Evolutionary conservation across 139 green algal species (phyloP), one percentile per base, ranked within the genome.

Genomic region (Chlorella sp.): DNA sequence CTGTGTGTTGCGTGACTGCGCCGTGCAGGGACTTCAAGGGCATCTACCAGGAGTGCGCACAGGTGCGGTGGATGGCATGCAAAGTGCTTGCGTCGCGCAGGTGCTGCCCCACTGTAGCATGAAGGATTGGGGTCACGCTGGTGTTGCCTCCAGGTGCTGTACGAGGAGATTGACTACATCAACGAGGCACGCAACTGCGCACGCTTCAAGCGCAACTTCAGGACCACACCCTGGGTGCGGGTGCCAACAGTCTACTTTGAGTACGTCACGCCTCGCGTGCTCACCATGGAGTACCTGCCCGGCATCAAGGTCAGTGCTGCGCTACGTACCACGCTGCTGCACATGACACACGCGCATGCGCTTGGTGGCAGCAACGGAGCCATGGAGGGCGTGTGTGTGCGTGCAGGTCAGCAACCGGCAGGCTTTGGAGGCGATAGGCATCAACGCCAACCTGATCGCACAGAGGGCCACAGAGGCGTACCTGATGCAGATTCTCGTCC

Each of bases 151-250:
- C n/a, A n/a, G n/a, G 79, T 86, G 72, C 75, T 91, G 61, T 88
- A 88, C 33, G 78, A 95, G 75, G 95, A 99, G 75, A 97, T 98
- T 67, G 95, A 99, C 83, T 99, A 99, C 84, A 82, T 83, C 3
- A 82, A 90, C 64, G 95, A 99, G 81, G 95, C 86, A 3, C 36
- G 66, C 35, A 62, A 69, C 64, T 51, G 35, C 50, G 74, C 75
- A 42, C 74, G 79, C 3, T 98, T 98, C 81, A 65, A 87, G 20
- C 82, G 90, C 66, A 94, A 96, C 78, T 96, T 96, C 79, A 77
- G 76, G 4, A 66, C 77, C 31, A 50, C 83, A 26, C 31, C 70
- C 3, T 92, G 88, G 87, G 86, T 93, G 22, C 71, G 79, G 2
- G 83, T 86, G 1, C 91, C 90, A 3, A 67, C 36, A 2, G 79